Percentiles rank a stretch among this genome's conserved stretches.
phyloP scores from a whole-genome alignment of 164 flowering plant genomes.

The grape (Vitis vinifera) region ASM3070453v1 NC_081807.1:5620001-5620500 shows the following conservation, averaged over 20 bases:
- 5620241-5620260: neutral
- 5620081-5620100: too few species aligned
- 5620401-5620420: neutral
- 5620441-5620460: neutral
- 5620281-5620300: neutral
- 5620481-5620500: neutral
- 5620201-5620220: neutral
- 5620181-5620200: neutral
- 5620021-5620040: neutral
- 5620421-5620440: neutral
- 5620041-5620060: too few species aligned
- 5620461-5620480: neutral
- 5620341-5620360: conserved; percentile 2
- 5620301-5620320: neutral
- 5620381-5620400: neutral
- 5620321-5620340: neutral
- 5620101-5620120: neutral
- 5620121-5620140: too few species aligned
- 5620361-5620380: neutral
- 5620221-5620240: neutral
- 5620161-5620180: neutral
- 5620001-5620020: neutral
- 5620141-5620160: neutral
- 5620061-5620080: too few species aligned
- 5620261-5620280: neutral